Conservation (phyloP, 805 yeast genomes). For the Zygosaccharomyces siamensis region DNA sequence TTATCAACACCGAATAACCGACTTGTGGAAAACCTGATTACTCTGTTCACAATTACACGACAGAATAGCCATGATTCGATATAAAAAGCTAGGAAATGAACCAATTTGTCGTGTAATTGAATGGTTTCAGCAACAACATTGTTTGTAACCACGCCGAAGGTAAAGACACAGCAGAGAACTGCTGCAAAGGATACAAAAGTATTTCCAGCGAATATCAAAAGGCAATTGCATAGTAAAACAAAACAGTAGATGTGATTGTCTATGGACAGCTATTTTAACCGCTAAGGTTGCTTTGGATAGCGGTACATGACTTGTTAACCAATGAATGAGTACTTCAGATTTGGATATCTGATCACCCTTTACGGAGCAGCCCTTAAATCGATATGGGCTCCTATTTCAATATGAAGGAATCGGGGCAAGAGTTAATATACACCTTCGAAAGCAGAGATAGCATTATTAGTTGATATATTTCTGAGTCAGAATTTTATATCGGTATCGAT, state of each 20-base stretch:
- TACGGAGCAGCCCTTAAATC: not conserved
- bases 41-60: constrained; percentile 39
- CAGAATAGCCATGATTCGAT: constrained; percentile 47
- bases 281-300: not conserved
- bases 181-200: constrained; percentile 13
- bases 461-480: too few species aligned
- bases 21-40: constrained; percentile 1
- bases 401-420: not conserved
- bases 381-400: not conserved
- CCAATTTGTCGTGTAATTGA: constrained; percentile 46
- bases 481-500: not conserved
- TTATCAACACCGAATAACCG: not conserved
- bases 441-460: too few species aligned
- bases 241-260: not conserved
- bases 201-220: constrained; percentile 16
- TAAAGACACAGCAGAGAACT: constrained; percentile 20
- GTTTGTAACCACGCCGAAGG: constrained; percentile 36
- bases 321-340: not conserved
- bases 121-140: constrained; percentile 38
- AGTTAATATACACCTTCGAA: too few species aligned
- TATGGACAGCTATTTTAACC: not conserved
- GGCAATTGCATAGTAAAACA: not conserved
- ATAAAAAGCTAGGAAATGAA: constrained; percentile 46
- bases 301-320: not conserved
- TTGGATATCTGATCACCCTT: not conserved